Evolutionary conservation across 176 grass and related monocot species (phyloP), one percentile per base, ranked within the genome.

Genomic region (Metroxylon sagu): DNA sequence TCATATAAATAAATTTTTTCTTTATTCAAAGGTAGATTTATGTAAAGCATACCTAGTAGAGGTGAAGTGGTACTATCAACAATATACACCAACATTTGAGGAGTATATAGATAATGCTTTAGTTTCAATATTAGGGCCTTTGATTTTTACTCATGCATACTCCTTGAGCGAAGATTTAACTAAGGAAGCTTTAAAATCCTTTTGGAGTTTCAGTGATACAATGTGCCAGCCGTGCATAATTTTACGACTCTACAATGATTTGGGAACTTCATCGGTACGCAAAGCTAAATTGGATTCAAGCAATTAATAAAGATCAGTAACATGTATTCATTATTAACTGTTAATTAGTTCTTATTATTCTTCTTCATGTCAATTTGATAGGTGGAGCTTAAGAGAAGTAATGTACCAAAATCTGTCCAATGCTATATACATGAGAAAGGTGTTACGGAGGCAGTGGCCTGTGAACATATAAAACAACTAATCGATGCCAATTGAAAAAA

Each of bases 71-170:
- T 61, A 61, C 15, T 4, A 73, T 27, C 57, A 56, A 8, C 43
- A 43, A 27, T 39, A 69, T 19, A 27, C 19, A 23, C 77, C 69
- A 7, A 74, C 18, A 25, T 14, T 80, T 8, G 19, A 68, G 5
- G 70, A 80, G 69, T 80, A 80, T 48, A 18, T 80, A 7, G 29
- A 72, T 4, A 79, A 79, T 17, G 68, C 53, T 48, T 54, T 52
- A 59, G 4, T 72, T 12, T 53, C 76, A 1, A 25, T 30, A 14
- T 14, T 26, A 6, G 19, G 63, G 15, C 27, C 52, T 27, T 0
- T 79, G 0, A 0, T 12, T 66, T 6, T 65, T 6, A 50, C n/a
- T 8, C 3, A 66, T 18, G 52, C 59, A 10, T 79, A 65, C 26
- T 73, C 62, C 16, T 5, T 56, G 1, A 51, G 31, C 16, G 0